A percentile compares a stretch with the other conserved stretches of the same genome.
phyloP scores from a whole-genome alignment of 129 eudicot species.

The Solidago caesia region DNA sequence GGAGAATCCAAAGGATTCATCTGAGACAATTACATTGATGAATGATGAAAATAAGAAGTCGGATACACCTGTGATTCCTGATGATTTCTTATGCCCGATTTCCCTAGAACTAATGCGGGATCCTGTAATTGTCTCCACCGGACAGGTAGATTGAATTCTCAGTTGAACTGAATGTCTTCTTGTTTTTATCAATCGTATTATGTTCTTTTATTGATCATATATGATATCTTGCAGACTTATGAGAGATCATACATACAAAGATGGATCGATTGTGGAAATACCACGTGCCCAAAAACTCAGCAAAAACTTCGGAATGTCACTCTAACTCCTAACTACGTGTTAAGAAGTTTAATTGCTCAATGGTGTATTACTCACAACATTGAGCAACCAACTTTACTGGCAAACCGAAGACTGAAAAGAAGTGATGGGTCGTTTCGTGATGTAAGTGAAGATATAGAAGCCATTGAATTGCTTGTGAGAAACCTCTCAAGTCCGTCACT shows the following conservation, averaged over 20 bases:
- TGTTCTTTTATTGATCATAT: neutral
- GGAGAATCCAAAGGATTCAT: conserved; percentile 38
- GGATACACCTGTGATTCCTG: conserved; percentile 62
- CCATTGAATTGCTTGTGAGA: conserved; percentile 67
- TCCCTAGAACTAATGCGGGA: conserved; percentile 89
- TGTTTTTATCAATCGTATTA: neutral
- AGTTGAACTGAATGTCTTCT: neutral
- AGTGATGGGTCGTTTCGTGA: conserved; percentile 90
- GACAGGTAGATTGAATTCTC: conserved; percentile 57
- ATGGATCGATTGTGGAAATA: conserved; percentile 85
- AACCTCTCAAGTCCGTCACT: conserved; percentile 60
- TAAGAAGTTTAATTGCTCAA: conserved; percentile 66
- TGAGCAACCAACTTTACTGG: conserved; percentile 53
- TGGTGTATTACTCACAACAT: conserved; percentile 64
- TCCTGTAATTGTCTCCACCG: conserved; percentile 89
- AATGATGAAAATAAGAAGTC: conserved; percentile 49
- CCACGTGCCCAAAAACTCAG: conserved; percentile 90
- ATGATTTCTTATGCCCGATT: conserved; percentile 81
- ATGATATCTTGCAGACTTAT: conserved; percentile 56
- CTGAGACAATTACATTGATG: conserved; percentile 27
- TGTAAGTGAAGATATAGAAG: conserved; percentile 77
- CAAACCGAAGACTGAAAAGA: conserved; percentile 62
- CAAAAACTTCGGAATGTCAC: conserved; percentile 68
- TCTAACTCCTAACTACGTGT: conserved; percentile 68
- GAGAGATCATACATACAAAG: conserved; percentile 88